Evolutionary conservation across 768 basidiomycete species (phyloP).

Genomic region (Termitomyces sp.): DNA sequence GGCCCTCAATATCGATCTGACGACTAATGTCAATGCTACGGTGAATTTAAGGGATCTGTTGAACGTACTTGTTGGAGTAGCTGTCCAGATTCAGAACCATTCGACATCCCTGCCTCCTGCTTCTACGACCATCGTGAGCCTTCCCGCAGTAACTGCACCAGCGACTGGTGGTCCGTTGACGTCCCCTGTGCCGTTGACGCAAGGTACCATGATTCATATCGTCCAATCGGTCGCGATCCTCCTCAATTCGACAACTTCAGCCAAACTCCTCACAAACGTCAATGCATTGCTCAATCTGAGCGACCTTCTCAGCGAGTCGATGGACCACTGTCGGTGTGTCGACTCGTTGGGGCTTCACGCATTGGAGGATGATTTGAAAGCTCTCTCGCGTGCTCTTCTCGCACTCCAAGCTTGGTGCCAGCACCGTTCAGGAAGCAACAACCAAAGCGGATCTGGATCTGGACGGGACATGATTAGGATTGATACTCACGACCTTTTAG

Average conservation of each 20-base stretch:
- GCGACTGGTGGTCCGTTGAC: not conserved
- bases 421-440: not conserved
- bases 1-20: conserved; percentile 5
- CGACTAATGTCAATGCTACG: not conserved
- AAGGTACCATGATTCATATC: conserved; percentile 8
- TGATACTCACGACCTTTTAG: conserved; percentile 12
- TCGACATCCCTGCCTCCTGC: conserved; percentile 9
- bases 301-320: not conserved
- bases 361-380: conserved; percentile 6
- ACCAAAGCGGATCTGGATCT: not conserved
- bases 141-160: not conserved
- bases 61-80: conserved; percentile 5
- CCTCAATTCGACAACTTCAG: conserved; percentile 7
- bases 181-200: not conserved
- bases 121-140: not conserved
- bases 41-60: conserved; percentile 6
- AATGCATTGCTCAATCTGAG: conserved; percentile 6
- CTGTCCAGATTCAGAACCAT: conserved; percentile 6
- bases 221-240: conserved; percentile 9
- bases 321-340: conserved; percentile 10
- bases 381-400: conserved; percentile 8
- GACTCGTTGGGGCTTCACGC: conserved; percentile 7
- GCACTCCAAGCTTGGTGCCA: conserved; percentile 9
- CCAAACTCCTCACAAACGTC: conserved; percentile 6
- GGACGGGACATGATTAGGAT: conserved; percentile 6